phyloP scores from a whole-genome alignment of 345 rosid species.

The Hypericum androsaemum region DNA sequence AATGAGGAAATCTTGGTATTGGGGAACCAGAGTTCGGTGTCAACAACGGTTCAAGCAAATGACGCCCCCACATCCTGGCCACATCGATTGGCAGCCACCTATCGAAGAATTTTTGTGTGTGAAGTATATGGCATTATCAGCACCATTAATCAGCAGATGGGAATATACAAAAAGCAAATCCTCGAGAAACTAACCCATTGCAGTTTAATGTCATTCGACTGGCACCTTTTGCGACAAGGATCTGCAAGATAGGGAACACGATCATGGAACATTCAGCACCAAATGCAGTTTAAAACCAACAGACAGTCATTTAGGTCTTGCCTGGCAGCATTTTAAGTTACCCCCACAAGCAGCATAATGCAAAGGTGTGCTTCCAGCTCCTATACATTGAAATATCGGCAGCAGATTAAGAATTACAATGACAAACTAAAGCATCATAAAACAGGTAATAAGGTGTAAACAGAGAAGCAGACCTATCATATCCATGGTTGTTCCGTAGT shows the following conservation, averaged over 20 bases:
- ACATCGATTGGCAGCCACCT: slow-evolving; percentile 97
- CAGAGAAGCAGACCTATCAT: slow-evolving; percentile 53
- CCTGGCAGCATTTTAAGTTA: slow-evolving; percentile 92
- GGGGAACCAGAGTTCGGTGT: slow-evolving; percentile 55
- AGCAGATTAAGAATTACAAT: slow-evolving; percentile 8
- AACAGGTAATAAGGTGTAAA: background rate
- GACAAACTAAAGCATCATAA: slow-evolving; percentile 2
- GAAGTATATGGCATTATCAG: no score
- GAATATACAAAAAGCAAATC: slow-evolving; percentile 5
- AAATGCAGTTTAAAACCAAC: background rate
- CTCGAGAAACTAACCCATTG: slow-evolving; percentile 55
- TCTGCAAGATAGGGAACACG: slow-evolving; percentile 31
- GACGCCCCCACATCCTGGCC: slow-evolving; percentile 98
- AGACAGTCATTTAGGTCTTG: slow-evolving; percentile 21
- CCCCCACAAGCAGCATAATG: slow-evolving; percentile 99
- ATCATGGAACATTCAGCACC: slow-evolving; percentile 4
- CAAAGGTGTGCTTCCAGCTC: slow-evolving; percentile 97
- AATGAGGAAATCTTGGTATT: slow-evolving; percentile 66
- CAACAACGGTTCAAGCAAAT: slow-evolving; percentile 88
- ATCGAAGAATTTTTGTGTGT: slow-evolving; percentile 10
- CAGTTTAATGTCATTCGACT: slow-evolving; percentile 70
- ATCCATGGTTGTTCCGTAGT: slow-evolving; percentile 97
- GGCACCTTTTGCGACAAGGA: slow-evolving; percentile 82
- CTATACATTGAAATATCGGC: slow-evolving; percentile 25
- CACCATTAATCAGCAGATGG: background rate